Percentiles rank a stretch among this genome's conserved stretches.
Conservation (phyloP, 2,329 filamentous ascomycete species). For the Camptophora hylomeconis region DNA sequence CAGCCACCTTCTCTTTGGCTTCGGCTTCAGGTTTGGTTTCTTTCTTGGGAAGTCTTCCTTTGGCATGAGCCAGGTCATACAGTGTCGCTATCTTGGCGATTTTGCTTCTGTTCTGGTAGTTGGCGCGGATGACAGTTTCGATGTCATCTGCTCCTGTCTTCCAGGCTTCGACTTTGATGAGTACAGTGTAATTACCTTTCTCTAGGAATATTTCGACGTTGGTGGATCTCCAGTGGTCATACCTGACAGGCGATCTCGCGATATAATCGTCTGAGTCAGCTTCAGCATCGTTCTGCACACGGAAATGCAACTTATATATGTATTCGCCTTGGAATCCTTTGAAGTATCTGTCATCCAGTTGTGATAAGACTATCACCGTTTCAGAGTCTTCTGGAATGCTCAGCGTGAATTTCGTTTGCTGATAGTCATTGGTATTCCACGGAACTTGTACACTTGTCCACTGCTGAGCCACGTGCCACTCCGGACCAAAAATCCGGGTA, state of each 20-base stretch:
- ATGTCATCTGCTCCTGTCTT: conserved; percentile 35
- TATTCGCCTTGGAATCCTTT: conserved; percentile 45
- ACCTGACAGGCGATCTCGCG: conserved; percentile 41
- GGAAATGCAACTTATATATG: conserved; percentile 44
- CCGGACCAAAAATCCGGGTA: conserved; percentile 46
- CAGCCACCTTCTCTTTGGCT: not conserved
- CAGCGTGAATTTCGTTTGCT: conserved; percentile 46
- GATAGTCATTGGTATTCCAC: conserved; percentile 46
- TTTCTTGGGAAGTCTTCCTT: no score
- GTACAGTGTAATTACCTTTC: conserved; percentile 60
- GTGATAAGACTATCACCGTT: conserved; percentile 45
- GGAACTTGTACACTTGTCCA: conserved; percentile 49
- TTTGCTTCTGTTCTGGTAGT: conserved; percentile 59
- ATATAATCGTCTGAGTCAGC: conserved; percentile 47
- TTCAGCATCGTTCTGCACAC: conserved; percentile 39
- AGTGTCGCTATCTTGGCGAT: conserved; percentile 39
- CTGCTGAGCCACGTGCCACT: conserved; percentile 48
- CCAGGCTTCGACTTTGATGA: conserved; percentile 62
- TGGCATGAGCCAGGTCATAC: conserved; percentile 34
- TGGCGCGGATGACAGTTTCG: conserved; percentile 49
- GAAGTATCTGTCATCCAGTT: conserved; percentile 49
- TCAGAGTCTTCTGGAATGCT: conserved; percentile 39
- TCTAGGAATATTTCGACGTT: conserved; percentile 65
- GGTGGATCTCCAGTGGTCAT: conserved; percentile 58
- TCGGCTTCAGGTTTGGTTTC: no score